Base-by-base conservation (phyloP, 495 filamentous ascomycete species). In the Annulohypoxylon moriforme region DNA sequence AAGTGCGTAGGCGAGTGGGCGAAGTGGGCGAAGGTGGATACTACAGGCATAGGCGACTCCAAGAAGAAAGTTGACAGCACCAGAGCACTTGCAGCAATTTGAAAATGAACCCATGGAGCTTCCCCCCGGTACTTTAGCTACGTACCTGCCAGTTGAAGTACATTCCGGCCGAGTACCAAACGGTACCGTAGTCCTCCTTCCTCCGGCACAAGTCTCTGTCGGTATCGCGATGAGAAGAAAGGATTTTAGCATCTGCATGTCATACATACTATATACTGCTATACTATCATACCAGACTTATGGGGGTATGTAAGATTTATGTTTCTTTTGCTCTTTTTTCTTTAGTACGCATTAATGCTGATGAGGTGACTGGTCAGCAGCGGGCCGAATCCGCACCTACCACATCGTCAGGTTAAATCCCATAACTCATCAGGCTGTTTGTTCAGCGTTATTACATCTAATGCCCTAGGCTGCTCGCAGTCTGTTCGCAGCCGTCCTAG, bases 191-290 rank as follows among this genome's bases (percentile, higher is more conserved):
- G 52, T 55, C 56, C 6, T 36, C 25, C 34, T 34, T 34, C 50
- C 16, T 47, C 46, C 55, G 60, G 60, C 44, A 13, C 61, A 66
- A 44, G 4, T 0, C 60, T 40, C 64, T 68, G 53, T 73, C 70
- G 70, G 70, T 73, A 62, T 69, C 56, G 10, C 61, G 70, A 65
- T 57, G 31, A 55, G 27, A 36, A 42, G 70, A 65, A 65, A 64
- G 47, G 64, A 68, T 72, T 72, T 47, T 27, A n/a, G 14, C 59
- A 33, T 50, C 69, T 72, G 69, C 64, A 68, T 64, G 60, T 72
- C 69, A 68, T 68, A 38, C 34, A 58, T 58, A 40, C 7, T 27
- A 58, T 25, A 14, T 7, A 11, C 13, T 36, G 13, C 38, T 68
- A 22, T 52, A n/a, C 22, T 52, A 24, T 47, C 18, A 44, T 18